Conservation (phyloP, 75 land plant genomes). For the Pinus taeda region DNA sequence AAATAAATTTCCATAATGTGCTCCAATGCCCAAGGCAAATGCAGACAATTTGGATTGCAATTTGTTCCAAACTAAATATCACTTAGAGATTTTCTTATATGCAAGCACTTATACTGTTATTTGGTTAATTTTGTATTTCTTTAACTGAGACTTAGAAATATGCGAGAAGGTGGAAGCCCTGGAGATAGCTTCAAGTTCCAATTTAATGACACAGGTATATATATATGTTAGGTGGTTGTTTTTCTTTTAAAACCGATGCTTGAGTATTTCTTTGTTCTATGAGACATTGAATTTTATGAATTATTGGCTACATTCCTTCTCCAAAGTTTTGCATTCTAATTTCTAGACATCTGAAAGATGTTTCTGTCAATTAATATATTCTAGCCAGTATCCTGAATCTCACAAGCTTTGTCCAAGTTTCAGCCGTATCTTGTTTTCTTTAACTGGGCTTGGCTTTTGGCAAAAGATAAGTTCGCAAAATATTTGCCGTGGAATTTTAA, state of each 20-base stretch:
- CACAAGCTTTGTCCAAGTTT: background rate
- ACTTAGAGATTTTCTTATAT: background rate
- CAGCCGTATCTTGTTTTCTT: background rate
- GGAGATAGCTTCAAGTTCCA: background rate
- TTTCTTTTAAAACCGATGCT: background rate
- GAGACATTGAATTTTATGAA: background rate
- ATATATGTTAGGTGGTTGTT: background rate
- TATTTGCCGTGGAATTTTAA: background rate
- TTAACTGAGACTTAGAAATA: constrained; percentile 5
- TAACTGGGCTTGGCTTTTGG: background rate
- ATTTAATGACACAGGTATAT: background rate
- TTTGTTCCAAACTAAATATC: background rate
- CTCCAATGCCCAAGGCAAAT: no score
- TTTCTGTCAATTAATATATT: background rate
- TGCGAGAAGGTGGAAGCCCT: constrained; percentile 1
- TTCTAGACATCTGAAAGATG: background rate
- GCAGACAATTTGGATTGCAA: background rate
- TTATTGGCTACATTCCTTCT: background rate
- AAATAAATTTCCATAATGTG: no score
- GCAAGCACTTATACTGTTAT: background rate
- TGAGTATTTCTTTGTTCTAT: background rate
- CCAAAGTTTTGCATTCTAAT: background rate
- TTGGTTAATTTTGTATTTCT: background rate
- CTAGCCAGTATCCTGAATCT: background rate
- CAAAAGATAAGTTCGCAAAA: background rate